Evolutionary conservation across 108 stramenopile genomes (phyloP).

Genomic region (Cyclotella cryptica): DNA sequence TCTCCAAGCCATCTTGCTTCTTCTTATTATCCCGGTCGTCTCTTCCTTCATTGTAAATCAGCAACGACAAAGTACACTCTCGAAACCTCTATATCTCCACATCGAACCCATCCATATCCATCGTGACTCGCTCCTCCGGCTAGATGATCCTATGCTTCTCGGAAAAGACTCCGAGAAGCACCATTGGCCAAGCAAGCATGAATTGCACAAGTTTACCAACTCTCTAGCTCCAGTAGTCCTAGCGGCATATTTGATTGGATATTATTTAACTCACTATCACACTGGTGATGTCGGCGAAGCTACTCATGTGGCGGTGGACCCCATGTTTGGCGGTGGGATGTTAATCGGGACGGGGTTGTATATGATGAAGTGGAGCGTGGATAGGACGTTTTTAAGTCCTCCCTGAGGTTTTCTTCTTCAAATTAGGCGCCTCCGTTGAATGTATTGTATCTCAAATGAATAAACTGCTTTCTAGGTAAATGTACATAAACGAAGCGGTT

Average conservation of each 20-base stretch:
- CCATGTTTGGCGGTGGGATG: constrained; percentile 24
- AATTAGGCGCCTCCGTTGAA: too few species aligned
- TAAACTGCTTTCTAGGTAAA: too few species aligned
- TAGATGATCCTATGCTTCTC: constrained; percentile 32
- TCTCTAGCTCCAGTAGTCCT: constrained; percentile 38
- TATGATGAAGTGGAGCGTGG: constrained; percentile 38
- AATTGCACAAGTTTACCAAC: constrained; percentile 27
- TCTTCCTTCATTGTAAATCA: constrained; percentile 7
- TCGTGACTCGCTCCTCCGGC: constrained; percentile 26
- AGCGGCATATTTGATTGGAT: constrained; percentile 34
- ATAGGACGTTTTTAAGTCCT: constrained; percentile 34
- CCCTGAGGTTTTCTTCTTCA: not conserved
- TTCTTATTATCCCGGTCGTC: constrained; percentile 1
- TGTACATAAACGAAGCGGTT: too few species aligned
- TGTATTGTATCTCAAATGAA: too few species aligned
- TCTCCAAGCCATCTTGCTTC: constrained; percentile 7
- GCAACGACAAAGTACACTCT: not conserved
- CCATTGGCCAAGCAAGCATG: not conserved
- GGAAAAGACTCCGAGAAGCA: constrained; percentile 3
- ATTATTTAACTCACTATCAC: constrained; percentile 23
- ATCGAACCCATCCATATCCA: constrained; percentile 41
- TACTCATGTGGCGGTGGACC: constrained; percentile 22
- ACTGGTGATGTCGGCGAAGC: not conserved
- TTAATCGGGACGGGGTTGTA: constrained; percentile 30
- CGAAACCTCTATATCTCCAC: constrained; percentile 24